These are phyloP conservation scores for Suillus paluster DNA, from an alignment of 768 basidiomycete genomes.

Conservation along the genomic window DNA sequence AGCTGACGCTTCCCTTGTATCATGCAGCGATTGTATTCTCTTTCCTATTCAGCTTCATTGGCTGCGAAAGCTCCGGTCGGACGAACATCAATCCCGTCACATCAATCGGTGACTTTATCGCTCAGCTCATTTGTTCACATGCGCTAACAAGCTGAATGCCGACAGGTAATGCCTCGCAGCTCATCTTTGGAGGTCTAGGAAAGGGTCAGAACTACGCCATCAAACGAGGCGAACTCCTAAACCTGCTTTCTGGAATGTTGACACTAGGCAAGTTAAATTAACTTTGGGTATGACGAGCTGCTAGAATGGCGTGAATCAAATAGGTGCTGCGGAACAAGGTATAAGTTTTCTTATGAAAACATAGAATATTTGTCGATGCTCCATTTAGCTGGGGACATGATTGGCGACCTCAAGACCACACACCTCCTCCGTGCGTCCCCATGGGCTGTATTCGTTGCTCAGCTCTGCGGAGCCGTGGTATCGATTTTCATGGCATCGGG, in stretches of 20 bases:
- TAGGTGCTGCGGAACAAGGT: slow-evolving; percentile 15
- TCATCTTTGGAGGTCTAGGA: slow-evolving; percentile 63
- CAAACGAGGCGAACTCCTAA: slow-evolving; percentile 12
- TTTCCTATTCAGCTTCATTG: slow-evolving; percentile 69
- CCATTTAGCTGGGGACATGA: slow-evolving; percentile 54
- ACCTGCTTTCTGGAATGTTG: slow-evolving; percentile 12
- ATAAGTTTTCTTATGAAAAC: not conserved
- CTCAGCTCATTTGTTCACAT: not conserved
- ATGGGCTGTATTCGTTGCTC: slow-evolving; percentile 62
- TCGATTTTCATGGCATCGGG: slow-evolving; percentile 60
- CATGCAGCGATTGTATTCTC: slow-evolving; percentile 51
- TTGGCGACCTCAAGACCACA: slow-evolving; percentile 65
- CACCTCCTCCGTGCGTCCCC: slow-evolving; percentile 67
- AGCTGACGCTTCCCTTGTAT: not conserved
- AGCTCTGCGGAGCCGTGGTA: slow-evolving; percentile 58
- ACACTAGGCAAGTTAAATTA: slow-evolving; percentile 6
- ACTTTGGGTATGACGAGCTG: not conserved
- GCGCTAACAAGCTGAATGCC: not conserved
- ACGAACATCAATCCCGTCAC: slow-evolving; percentile 66
- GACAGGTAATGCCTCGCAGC: slow-evolving; percentile 50
- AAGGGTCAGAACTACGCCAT: slow-evolving; percentile 42
- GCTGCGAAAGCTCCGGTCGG: slow-evolving; percentile 58
- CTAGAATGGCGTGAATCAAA: slow-evolving; percentile 2
- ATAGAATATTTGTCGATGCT: not conserved
- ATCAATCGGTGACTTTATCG: slow-evolving; percentile 40